Conservation (phyloP, 192 early-diverging fungal genomes). For the Coemansia sp. region DNA sequence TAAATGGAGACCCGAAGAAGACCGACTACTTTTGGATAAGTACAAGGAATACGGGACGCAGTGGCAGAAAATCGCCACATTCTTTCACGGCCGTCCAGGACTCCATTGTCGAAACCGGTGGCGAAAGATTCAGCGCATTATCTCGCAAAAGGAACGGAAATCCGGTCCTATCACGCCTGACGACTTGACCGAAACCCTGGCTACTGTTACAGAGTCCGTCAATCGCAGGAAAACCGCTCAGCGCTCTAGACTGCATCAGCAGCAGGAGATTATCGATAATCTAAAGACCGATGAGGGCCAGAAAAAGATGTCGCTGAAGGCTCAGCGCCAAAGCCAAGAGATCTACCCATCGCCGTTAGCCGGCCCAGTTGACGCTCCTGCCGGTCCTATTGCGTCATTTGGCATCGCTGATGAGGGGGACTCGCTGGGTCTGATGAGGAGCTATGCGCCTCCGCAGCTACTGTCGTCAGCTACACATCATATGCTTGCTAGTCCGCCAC, state of each 20-base stretch:
- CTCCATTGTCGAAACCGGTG: constrained; percentile 79
- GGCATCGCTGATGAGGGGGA: neutral
- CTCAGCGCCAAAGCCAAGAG: constrained; percentile 8
- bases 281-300: neutral
- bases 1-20: constrained; percentile 70
- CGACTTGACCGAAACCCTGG: constrained; percentile 31
- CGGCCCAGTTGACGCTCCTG: neutral
- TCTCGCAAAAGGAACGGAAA: constrained; percentile 48
- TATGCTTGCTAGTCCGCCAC: neutral
- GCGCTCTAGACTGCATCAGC: constrained; percentile 28
- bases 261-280: constrained; percentile 2
- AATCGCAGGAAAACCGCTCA: constrained; percentile 50
- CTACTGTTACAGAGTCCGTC: constrained; percentile 49
- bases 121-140: constrained; percentile 69
- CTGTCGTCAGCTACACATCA: neutral
- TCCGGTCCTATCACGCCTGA: constrained; percentile 18
- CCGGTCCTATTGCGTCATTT: neutral
- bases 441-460: neutral
- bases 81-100: constrained; percentile 72
- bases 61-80: constrained; percentile 77
- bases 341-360: neutral
- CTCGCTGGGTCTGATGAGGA: neutral
- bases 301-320: constrained; percentile 8
- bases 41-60: constrained; percentile 68
- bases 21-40: constrained; percentile 60